Base-by-base conservation (phyloP, 192 early-diverging fungal genomes). In the Coemansia umbellata region DNA sequence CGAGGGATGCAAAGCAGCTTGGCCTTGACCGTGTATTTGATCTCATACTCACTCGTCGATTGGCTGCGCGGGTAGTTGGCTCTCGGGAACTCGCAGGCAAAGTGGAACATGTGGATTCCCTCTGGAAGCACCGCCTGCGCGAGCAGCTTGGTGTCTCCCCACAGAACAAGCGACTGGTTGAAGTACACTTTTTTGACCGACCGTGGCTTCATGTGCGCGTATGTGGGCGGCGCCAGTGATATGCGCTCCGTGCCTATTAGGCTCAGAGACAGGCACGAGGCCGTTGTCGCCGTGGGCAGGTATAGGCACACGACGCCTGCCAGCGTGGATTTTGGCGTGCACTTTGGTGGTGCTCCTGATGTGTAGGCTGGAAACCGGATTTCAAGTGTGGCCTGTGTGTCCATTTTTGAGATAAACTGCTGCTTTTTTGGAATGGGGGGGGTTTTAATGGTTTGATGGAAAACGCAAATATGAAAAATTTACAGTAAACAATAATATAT, bases 31-130 rank as follows among this genome's bases (percentile, higher is more conserved):
- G 47, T 47, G 41, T 76, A 76, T 33, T 56, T 52, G 17, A 76
- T 76, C 8, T 59, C 55, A 36, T 69, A 69, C 21, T 76, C 73
- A 8, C 42, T 6, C 1, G 73, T 65, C 0, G 50, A 15, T 22
- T 44, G 31, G 61, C 58, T 76, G 30, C 66, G 58, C 22, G 73
- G 73, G 26, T 69, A 76, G 51, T 76, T 76, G 15, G 66, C 62
- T 44, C 66, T 66, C 14, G 67, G 67, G 31, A 76, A 69, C 43
- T 69, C 67, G 67, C 60, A 69, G 18, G 73, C 69, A 35, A 76
- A 76, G 13, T 76, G 73, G 19, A 76, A 76, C 73, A 67, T 67
- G 56, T 74, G 65, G 18, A 74, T 36, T 22, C 71, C 71, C 1
- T 31, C 47, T 0, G 52, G 18, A 31, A 74, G 60, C 9, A 13